Evolutionary conservation across 1,284 basidiomycete genomes (phyloP).

Genomic region (Ganoderma leucocontextum): DNA sequence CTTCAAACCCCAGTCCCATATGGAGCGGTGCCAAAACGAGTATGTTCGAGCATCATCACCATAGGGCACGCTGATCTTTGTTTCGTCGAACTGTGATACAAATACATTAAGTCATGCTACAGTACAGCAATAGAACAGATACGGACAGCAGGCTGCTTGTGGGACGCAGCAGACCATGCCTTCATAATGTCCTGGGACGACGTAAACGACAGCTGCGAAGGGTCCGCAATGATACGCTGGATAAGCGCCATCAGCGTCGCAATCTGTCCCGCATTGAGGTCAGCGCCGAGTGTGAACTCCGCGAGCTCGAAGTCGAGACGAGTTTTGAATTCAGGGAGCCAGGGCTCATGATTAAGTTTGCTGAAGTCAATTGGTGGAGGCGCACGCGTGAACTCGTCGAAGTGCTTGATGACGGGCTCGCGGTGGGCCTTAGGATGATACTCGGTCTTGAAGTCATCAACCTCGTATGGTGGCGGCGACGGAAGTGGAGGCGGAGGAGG

Average conservation of each 20-base stretch:
- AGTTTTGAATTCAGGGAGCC: neutral
- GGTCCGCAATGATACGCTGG: neutral
- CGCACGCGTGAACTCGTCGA: neutral
- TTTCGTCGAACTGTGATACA: neutral
- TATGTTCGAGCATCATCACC: neutral
- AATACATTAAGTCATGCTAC: neutral
- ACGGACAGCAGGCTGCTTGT: neutral
- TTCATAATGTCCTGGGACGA: neutral
- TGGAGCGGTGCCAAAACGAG: neutral
- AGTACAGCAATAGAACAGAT: neutral
- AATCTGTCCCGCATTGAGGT: neutral
- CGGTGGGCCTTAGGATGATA: neutral
- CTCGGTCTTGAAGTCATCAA: neutral
- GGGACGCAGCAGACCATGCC: neutral
- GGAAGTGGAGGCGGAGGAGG: neutral
- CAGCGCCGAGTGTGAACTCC: neutral
- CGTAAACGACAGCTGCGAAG: neutral
- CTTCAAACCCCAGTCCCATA: neutral
- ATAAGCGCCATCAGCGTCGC: neutral
- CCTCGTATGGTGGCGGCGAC: constrained; percentile 34
- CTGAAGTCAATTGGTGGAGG: neutral
- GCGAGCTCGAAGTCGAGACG: neutral
- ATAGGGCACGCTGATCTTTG: neutral
- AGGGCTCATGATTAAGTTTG: neutral
- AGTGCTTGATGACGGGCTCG: neutral